Conservation (phyloP, 129 eudicot species). For the Centrapalus pauciflorus region DNA sequence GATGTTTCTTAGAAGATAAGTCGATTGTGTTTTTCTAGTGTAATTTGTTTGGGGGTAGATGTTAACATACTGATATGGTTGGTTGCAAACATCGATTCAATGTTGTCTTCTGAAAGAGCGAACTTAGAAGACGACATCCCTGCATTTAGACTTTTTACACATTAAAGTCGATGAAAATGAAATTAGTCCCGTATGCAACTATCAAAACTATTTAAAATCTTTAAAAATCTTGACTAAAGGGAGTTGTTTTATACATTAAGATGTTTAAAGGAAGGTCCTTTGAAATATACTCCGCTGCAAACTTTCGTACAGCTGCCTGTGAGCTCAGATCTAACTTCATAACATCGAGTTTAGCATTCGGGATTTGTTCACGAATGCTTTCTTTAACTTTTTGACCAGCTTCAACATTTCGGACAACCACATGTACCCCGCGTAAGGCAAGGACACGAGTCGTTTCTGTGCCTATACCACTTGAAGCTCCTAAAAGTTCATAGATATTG, state of each 20-base stretch:
- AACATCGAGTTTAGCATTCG: constrained; percentile 70
- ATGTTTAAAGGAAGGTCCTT: constrained; percentile 67
- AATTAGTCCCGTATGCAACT: not conserved
- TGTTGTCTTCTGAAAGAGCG: constrained; percentile 61
- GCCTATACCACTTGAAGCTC: constrained; percentile 91
- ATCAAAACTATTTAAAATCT: not conserved
- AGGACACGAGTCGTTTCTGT: constrained; percentile 74
- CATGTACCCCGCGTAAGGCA: constrained; percentile 78
- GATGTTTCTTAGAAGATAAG: not conserved
- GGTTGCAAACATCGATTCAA: constrained; percentile 84
- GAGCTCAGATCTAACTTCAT: constrained; percentile 90
- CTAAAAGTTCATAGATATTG: constrained; percentile 28
- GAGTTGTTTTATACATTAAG: constrained; percentile 49
- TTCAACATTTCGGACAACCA: constrained; percentile 76
- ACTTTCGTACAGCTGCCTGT: constrained; percentile 58
- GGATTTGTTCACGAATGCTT: constrained; percentile 47
- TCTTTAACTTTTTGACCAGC: constrained; percentile 64
- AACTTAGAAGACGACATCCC: constrained; percentile 80
- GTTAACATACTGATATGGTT: constrained; percentile 51
- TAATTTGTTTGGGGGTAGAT: not conserved
- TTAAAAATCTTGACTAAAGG: not conserved
- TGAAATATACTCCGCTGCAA: constrained; percentile 62
- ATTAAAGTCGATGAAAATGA: not conserved
- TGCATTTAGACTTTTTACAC: constrained; percentile 67
- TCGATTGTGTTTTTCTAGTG: not conserved